phyloP scores from a whole-genome alignment of 2,329 filamentous ascomycete genomes.

The Calonectria henricotiae region DNA sequence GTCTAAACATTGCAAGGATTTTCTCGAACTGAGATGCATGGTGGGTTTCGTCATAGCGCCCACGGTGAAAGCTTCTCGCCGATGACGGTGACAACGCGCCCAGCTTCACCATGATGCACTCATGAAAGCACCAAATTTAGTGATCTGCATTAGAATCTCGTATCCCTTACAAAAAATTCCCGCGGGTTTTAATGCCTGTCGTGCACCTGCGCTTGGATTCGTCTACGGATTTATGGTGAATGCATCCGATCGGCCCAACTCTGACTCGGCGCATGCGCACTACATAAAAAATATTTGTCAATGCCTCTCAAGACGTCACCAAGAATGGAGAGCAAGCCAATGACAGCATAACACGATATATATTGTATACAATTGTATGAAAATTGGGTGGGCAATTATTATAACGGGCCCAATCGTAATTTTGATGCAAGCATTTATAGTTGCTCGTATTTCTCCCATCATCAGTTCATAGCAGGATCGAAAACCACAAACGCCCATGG shows the following conservation, averaged over 20 bases:
- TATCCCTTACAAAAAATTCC: no score
- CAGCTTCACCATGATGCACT: neutral
- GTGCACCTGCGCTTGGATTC: neutral
- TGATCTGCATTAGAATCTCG: neutral
- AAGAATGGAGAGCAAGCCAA: neutral
- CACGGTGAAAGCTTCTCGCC: neutral
- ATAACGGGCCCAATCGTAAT: no score
- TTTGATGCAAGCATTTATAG: neutral
- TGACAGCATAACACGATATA: neutral
- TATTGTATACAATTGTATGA: no score
- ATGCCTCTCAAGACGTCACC: neutral
- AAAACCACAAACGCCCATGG: no score
- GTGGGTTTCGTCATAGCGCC: neutral
- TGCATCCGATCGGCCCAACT: neutral
- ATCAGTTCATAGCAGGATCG: neutral
- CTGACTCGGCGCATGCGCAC: neutral
- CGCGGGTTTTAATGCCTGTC: neutral
- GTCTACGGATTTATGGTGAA: neutral
- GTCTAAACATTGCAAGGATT: neutral
- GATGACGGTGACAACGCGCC: neutral
- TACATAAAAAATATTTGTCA: slow-evolving; percentile 10
- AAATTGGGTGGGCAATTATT: neutral
- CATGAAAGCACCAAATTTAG: neutral
- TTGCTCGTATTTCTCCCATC: neutral
- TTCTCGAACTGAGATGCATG: neutral